Conservation (phyloP, 495 filamentous ascomycete genomes). For the Neurospora sp. region DNA sequence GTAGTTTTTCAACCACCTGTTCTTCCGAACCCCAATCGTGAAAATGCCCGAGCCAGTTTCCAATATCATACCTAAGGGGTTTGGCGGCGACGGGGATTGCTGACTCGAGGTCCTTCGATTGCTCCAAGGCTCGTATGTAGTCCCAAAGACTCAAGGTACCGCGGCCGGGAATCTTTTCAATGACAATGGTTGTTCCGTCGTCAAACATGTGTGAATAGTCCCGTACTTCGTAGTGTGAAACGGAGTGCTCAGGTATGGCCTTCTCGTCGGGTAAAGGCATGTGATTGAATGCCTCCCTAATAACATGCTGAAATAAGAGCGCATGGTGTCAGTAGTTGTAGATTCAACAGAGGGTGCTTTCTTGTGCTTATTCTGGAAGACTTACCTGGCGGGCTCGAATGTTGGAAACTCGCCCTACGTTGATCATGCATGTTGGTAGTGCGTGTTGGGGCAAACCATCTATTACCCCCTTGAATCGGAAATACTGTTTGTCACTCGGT, state of each 20-base stretch:
- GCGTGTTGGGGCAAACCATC: neutral
- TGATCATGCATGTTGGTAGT: neutral
- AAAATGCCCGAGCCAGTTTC: neutral
- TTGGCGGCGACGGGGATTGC: neutral
- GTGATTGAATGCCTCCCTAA: neutral
- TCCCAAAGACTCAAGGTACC: neutral
- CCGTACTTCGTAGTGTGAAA: neutral
- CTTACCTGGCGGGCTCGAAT: neutral
- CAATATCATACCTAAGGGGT: neutral
- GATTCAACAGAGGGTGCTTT: neutral
- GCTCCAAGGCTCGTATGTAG: neutral
- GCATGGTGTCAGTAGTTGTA: neutral
- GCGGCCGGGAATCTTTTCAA: neutral
- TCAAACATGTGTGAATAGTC: neutral
- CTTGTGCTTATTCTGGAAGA: neutral
- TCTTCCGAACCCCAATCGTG: neutral
- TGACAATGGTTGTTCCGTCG: neutral
- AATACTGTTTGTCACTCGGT: neutral
- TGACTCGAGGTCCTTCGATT: neutral
- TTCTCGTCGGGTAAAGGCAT: neutral
- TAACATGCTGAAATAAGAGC: neutral
- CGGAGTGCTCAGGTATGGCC: neutral
- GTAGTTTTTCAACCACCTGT: neutral
- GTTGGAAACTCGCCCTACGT: neutral
- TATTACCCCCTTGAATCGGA: neutral